A percentile compares a stretch with the other conserved stretches of the same genome.
Evolutionary conservation across 768 basidiomycete genomes (phyloP).

Genomic region (Psilocybe cyanescens): DNA sequence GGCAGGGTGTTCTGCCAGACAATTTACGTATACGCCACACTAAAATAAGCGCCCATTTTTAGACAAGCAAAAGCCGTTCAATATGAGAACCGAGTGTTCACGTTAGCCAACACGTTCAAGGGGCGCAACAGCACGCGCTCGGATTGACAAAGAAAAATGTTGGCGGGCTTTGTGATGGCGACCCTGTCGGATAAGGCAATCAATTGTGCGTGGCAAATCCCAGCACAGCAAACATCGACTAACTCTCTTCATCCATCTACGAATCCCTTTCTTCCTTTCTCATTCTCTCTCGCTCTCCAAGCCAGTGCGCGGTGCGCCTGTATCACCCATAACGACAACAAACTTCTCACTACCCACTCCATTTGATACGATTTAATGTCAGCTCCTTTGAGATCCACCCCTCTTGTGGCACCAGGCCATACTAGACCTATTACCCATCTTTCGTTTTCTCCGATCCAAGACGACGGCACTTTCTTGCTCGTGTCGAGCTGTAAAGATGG

Average conservation of each 20-base stretch:
- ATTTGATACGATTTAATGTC: constrained; percentile 55
- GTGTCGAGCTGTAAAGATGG: constrained; percentile 99
- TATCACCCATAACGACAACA: constrained; percentile 45
- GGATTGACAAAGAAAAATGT: not conserved
- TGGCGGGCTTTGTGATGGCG: constrained; percentile 9
- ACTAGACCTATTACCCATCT: constrained; percentile 92
- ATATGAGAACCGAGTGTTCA: not conserved
- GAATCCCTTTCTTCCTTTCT: constrained; percentile 21
- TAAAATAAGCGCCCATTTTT: constrained; percentile 3
- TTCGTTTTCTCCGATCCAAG: constrained; percentile 85
- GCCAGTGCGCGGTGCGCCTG: constrained; percentile 60
- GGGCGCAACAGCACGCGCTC: not conserved
- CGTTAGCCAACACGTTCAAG: not conserved
- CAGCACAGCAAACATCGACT: constrained; percentile 22
- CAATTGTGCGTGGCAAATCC: constrained; percentile 21
- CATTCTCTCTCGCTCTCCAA: constrained; percentile 27
- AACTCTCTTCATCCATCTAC: constrained; percentile 12
- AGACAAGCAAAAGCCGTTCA: not conserved
- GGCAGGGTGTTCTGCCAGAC: not conserved
- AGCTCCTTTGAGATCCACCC: constrained; percentile 65
- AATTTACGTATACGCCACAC: not conserved
- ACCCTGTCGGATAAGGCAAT: constrained; percentile 18
- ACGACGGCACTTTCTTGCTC: constrained; percentile 86
- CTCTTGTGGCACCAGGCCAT: constrained; percentile 85
- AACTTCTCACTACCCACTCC: constrained; percentile 20